Conservation (phyloP, 2,329 filamentous ascomycete species). For the Monilinia laxa region DNA sequence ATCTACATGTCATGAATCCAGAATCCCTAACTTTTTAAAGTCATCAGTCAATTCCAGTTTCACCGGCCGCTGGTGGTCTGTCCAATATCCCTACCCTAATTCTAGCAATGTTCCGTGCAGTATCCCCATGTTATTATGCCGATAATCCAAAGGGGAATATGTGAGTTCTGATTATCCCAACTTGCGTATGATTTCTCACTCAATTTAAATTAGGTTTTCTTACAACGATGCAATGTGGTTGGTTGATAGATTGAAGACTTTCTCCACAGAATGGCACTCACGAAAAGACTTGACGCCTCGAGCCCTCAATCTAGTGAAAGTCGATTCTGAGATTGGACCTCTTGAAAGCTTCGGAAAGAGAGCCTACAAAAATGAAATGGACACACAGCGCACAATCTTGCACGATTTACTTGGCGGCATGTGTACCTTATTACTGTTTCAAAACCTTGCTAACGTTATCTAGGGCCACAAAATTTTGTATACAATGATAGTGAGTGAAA, state of each 20-base stretch:
- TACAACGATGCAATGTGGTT: conserved; percentile 68
- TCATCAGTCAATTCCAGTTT: conserved; percentile 55
- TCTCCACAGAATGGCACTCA: conserved; percentile 52
- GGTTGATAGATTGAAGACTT: conserved; percentile 54
- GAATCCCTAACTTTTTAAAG: conserved; percentile 34
- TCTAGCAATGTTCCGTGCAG: conserved; percentile 76
- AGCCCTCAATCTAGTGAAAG: conserved; percentile 54
- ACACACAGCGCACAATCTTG: conserved; percentile 59
- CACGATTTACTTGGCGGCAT: conserved; percentile 58
- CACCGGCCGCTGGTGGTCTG: conserved; percentile 65
- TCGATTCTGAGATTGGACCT: conserved; percentile 60
- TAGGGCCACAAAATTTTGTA: conserved; percentile 57
- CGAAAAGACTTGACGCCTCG: conserved; percentile 52
- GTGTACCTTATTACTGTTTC: conserved; percentile 16
- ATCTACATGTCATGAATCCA: neutral
- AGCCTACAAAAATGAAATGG: conserved; percentile 61
- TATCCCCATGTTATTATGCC: conserved; percentile 72
- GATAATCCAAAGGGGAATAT: conserved; percentile 62
- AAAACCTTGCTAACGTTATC: conserved; percentile 18
- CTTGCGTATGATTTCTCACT: conserved; percentile 9
- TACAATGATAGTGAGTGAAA: conserved; percentile 55
- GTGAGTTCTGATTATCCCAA: conserved; percentile 44
- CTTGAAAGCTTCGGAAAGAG: conserved; percentile 60
- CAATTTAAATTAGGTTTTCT: conserved; percentile 51
- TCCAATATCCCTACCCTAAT: conserved; percentile 71